phyloP scores from a whole-genome alignment of 306 rosid genomes.

The Geum urbanum region DNA sequence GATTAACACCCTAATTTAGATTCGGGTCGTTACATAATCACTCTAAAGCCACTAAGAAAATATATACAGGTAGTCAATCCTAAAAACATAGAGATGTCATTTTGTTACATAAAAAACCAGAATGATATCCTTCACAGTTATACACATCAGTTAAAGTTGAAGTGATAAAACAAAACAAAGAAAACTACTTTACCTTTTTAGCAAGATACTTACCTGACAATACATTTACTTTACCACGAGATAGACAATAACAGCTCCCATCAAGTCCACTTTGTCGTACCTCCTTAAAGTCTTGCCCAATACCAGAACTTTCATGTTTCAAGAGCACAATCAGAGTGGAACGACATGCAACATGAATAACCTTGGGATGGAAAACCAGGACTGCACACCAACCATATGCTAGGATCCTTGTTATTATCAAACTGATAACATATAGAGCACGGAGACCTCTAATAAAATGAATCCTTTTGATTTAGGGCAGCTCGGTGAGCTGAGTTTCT shows the following conservation, averaged over 20 bases:
- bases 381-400: constrained; percentile 89
- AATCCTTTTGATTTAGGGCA: constrained; percentile 47
- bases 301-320: constrained; percentile 70
- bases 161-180: neutral
- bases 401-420: constrained; percentile 96
- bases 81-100: neutral
- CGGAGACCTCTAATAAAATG: constrained; percentile 87
- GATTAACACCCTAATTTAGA: too few species aligned
- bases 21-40: too few species aligned
- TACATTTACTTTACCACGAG: constrained; percentile 83
- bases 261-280: constrained; percentile 48
- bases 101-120: too few species aligned
- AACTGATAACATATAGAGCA: constrained; percentile 81
- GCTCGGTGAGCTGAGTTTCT: constrained; percentile 95
- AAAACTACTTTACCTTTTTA: neutral
- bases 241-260: constrained; percentile 77
- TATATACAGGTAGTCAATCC: neutral
- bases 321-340: constrained; percentile 96
- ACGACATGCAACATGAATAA: constrained; percentile 84
- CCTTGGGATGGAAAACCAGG: constrained; percentile 79
- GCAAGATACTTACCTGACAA: constrained; percentile 58
- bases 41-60: too few species aligned
- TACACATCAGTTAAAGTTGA: neutral
- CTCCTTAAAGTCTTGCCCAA: constrained; percentile 46
- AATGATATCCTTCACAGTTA: neutral